Percentiles rank a stretch among this genome's conserved stretches.
Evolutionary conservation across 2,329 filamentous ascomycete species (phyloP).

Genomic region (Apiospora sp.): DNA sequence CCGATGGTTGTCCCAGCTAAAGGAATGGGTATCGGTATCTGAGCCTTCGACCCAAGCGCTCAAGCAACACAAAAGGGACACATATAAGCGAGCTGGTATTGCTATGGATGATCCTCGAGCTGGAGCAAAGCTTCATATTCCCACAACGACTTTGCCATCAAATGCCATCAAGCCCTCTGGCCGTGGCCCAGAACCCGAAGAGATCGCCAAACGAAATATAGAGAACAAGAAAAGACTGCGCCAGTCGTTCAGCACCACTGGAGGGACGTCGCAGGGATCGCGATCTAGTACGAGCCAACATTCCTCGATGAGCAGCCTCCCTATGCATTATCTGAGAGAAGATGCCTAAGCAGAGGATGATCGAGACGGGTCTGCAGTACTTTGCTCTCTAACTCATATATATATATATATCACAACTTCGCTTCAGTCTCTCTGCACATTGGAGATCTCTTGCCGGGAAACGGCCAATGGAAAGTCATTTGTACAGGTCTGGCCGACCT

Average conservation of each 20-base stretch:
- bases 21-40: conserved; percentile 56
- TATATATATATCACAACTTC: not conserved
- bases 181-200: conserved; percentile 54
- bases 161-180: conserved; percentile 55
- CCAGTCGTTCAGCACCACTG: conserved; percentile 20
- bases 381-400: not conserved
- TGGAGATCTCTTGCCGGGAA: not conserved
- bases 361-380: not conserved
- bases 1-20: conserved; percentile 54
- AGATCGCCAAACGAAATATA: conserved; percentile 47
- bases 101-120: conserved; percentile 52
- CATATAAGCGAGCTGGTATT: conserved; percentile 54
- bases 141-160: conserved; percentile 53
- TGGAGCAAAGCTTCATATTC: conserved; percentile 55
- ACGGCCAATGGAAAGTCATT: not conserved
- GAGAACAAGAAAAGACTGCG: conserved; percentile 29
- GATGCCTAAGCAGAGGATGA: conserved; percentile 16
- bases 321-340: conserved; percentile 28
- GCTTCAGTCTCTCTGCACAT: too few species aligned
- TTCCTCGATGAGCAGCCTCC: conserved; percentile 37
- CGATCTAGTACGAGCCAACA: conserved; percentile 36
- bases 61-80: conserved; percentile 53
- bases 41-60: conserved; percentile 60
- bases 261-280: conserved; percentile 28
- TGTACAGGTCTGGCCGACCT: not conserved